Base-by-base conservation (phyloP, 2,329 filamentous ascomycete genomes). In the Aspergillus flavus region DNA sequence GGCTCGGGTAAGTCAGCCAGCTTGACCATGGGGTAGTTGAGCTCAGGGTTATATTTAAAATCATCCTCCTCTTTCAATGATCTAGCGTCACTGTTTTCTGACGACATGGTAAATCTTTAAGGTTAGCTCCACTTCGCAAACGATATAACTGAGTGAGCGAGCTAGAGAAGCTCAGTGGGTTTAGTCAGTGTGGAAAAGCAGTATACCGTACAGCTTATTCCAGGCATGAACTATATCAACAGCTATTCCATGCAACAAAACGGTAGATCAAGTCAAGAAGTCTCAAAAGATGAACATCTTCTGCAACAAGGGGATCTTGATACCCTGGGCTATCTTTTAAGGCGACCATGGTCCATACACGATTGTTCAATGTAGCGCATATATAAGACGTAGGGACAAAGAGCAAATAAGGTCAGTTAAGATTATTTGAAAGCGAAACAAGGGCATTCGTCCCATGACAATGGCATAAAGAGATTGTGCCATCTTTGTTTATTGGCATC, bases 1-100 rank as follows among this genome's bases (percentile, higher is more conserved):
- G 63, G 61, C 7, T 65, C 58, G 4, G 65, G 61, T n/a, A 67
- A 43, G 21, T 48, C 54, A 23, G 12, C 52, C 21, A 67, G 61
- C 6, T 57, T 50, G 54, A 63, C 54, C 54, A 12, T 39, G 48
- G 54, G 55, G 50, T 65, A 45, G 39, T 50, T 48, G 19, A 63
- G 54, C 9, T 32, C 30, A 55, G 61, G 64, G 21, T 61, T 34
- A 56, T 53, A 50, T 30, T 52, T 39, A 57, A 58, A 30, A 30
- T 41, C 11, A 41, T 57, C 34, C n/a, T 46, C 34, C 28, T 46
- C 23, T 23, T 48, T 48, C 6, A 21, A 12, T 26, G 23, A 12
- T 6, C 36, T 26, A 6, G 32, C 2, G 21, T 41, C n/a, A 11
- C n/a, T 39, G 34, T 19, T 26, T n/a, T 55, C 52, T 26, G 48